phyloP scores from a whole-genome alignment of 805 yeast genomes.

The Pichia gijzeniarum region DNA sequence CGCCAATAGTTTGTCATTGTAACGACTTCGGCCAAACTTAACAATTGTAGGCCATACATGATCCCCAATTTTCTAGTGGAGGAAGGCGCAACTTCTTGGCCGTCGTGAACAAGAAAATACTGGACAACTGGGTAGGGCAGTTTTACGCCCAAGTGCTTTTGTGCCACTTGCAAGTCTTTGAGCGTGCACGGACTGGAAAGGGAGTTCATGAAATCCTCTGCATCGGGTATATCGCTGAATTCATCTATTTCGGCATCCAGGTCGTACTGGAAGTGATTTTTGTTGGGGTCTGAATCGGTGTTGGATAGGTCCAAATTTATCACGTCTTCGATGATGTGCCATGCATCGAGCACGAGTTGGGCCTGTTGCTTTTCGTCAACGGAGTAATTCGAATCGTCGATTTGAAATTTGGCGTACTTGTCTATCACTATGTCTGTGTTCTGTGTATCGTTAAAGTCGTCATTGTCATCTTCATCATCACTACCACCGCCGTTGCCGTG shows the following conservation, averaged over 20 bases:
- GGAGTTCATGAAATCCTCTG: conserved; percentile 43
- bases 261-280: conserved; percentile 35
- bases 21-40: conserved; percentile 71
- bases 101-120: conserved; percentile 72
- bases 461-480: conserved; percentile 22
- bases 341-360: conserved; percentile 10
- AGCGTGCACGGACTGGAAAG: conserved; percentile 54
- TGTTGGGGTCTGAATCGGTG: not conserved
- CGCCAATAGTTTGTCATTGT: conserved; percentile 81
- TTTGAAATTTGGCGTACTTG: not conserved
- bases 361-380: conserved; percentile 11
- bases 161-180: conserved; percentile 69
- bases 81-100: conserved; percentile 69
- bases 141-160: conserved; percentile 61
- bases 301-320: conserved; percentile 31
- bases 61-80: conserved; percentile 63
- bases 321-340: conserved; percentile 66
- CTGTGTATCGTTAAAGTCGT: not conserved
- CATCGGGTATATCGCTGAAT: conserved; percentile 62
- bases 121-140: conserved; percentile 75
- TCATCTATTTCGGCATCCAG: conserved; percentile 41
- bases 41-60: conserved; percentile 67
- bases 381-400: conserved; percentile 3
- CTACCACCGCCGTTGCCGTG: not conserved
- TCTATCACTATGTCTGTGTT: not conserved